These are phyloP conservation scores for Suillus plorans DNA, from an alignment of 768 basidiomycete genomes.

Conservation along the genomic window DNA sequence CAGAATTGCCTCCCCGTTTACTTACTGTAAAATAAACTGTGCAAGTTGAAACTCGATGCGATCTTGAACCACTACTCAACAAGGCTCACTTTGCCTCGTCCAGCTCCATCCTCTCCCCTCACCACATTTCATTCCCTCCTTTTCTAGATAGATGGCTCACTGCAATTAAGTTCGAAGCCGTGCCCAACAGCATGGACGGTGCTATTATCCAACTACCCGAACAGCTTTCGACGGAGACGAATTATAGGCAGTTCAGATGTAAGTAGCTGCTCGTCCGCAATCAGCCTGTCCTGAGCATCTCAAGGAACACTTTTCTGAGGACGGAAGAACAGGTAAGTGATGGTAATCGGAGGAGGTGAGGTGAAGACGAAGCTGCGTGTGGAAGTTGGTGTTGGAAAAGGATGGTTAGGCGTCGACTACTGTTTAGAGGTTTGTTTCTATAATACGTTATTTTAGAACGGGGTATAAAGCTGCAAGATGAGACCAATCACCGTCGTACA, in stretches of 20 bases:
- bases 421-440: slow-evolving; percentile 95
- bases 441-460: background rate
- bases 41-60: no score
- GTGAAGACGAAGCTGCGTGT: background rate
- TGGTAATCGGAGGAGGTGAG: background rate
- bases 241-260: background rate
- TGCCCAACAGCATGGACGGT: background rate
- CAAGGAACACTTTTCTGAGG: no score
- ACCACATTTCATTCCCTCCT: background rate
- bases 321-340: background rate
- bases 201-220: background rate
- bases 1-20: no score
- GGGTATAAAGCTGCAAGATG: background rate
- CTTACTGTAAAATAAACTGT: no score
- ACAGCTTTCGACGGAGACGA: background rate
- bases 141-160: background rate
- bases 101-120: background rate
- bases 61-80: background rate
- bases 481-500: background rate
- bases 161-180: background rate
- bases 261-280: background rate
- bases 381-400: slow-evolving; percentile 78
- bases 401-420: slow-evolving; percentile 85
- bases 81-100: background rate
- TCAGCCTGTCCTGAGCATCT: background rate